These are phyloP conservation scores for Spergularia azorica DNA, from an alignment of 179 eudicot species.

Conservation along the genomic window DNA sequence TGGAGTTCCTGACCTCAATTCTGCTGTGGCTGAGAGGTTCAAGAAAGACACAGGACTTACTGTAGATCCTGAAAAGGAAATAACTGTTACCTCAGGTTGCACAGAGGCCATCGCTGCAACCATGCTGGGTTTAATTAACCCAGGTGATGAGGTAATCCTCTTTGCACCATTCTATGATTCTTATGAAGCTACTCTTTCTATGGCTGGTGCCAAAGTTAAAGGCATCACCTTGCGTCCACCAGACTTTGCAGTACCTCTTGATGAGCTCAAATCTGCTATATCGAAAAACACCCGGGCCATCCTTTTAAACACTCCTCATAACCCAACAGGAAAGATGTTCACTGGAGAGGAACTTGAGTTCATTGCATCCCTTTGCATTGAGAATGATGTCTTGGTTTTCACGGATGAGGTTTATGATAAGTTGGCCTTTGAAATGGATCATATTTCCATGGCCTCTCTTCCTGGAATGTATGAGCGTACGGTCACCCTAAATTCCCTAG, in stretches of 20 bases:
- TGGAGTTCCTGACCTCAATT: constrained; percentile 89
- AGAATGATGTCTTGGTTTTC: constrained; percentile 85
- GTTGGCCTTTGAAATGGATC: constrained; percentile 92
- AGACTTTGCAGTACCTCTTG: constrained; percentile 70
- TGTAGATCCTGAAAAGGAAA: constrained; percentile 90
- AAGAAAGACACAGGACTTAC: constrained; percentile 76
- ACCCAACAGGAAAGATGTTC: constrained; percentile 98
- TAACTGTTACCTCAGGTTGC: constrained; percentile 96
- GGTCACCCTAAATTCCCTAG: constrained; percentile 84
- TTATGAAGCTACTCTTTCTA: constrained; percentile 89
- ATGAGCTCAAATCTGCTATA: constrained; percentile 63
- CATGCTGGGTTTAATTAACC: constrained; percentile 88
- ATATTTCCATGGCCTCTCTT: constrained; percentile 90
- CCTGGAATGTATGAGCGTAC: constrained; percentile 96
- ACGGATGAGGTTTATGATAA: constrained; percentile 93
- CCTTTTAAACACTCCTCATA: constrained; percentile 89
- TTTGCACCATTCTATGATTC: constrained; percentile 98
- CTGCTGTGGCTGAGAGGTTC: constrained; percentile 71
- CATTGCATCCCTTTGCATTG: constrained; percentile 77
- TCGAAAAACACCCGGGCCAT: constrained; percentile 83
- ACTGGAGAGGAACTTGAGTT: constrained; percentile 65
- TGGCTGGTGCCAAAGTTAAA: constrained; percentile 91
- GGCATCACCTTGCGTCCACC: constrained; percentile 80
- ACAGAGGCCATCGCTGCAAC: constrained; percentile 98
- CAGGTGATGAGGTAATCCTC: constrained; percentile 84